Evolutionary conservation across 352 stramenopile genomes (phyloP).

Genomic region (Globisporangium megalacanthum): DNA sequence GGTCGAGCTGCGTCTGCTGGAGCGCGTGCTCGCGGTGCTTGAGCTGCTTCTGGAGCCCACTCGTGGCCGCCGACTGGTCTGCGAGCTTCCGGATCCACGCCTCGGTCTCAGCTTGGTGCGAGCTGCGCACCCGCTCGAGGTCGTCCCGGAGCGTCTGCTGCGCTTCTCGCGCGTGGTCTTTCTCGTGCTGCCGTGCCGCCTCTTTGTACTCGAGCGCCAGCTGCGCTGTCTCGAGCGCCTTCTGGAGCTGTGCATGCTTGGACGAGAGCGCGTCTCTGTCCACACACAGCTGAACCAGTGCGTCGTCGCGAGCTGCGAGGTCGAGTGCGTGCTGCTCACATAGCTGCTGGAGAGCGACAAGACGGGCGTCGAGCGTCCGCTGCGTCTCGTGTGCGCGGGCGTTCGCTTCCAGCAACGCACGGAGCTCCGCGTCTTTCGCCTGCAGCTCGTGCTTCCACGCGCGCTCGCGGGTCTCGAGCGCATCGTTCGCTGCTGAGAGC

Average conservation of each 20-base stretch:
- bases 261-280: constrained; percentile 31
- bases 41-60: constrained; percentile 43
- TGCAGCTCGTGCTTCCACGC: constrained; percentile 45
- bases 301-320: constrained; percentile 30
- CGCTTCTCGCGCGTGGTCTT: constrained; percentile 20
- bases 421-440: constrained; percentile 36
- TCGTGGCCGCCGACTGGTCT: constrained; percentile 55
- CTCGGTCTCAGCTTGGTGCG: constrained; percentile 46
- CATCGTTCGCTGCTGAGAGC: constrained; percentile 29
- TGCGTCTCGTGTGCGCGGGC: constrained; percentile 53
- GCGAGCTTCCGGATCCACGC: constrained; percentile 57
- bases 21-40: constrained; percentile 34
- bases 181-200: constrained; percentile 24
- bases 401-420: constrained; percentile 40
- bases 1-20: constrained; percentile 26
- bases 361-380: constrained; percentile 24
- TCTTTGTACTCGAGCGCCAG: constrained; percentile 45
- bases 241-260: constrained; percentile 22
- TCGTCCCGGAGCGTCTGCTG: constrained; percentile 36
- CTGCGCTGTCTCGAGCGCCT: constrained; percentile 51
- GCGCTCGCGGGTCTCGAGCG: constrained; percentile 28
- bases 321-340: constrained; percentile 29
- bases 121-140: constrained; percentile 25
- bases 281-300: constrained; percentile 16
- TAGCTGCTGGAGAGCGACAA: constrained; percentile 33